Conservation (phyloP, 2,329 filamentous ascomycete genomes). For the Pestalotiopsis sp. region DNA sequence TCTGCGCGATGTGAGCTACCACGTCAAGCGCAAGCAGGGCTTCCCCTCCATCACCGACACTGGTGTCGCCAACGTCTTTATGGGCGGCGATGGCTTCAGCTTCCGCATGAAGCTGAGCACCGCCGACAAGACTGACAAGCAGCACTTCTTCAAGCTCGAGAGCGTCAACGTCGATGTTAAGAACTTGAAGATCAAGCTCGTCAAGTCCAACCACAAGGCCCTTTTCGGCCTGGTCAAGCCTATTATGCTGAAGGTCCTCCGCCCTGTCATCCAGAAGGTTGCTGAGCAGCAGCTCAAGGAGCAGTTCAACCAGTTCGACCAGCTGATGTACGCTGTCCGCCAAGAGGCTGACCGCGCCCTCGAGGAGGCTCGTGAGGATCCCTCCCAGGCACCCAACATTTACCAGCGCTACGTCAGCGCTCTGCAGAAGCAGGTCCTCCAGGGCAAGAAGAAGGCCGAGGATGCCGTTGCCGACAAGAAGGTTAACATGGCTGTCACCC, state of each 20-base stretch:
- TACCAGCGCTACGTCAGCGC: conserved; percentile 83
- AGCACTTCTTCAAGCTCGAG: conserved; percentile 93
- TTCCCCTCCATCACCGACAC: conserved; percentile 87
- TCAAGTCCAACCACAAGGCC: conserved; percentile 93
- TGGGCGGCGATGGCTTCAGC: conserved; percentile 83
- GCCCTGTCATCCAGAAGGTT: conserved; percentile 81
- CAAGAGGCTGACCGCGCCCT: conserved; percentile 75
- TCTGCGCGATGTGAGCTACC: conserved; percentile 85
- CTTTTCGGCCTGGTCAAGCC: conserved; percentile 87
- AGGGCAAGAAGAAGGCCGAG: conserved; percentile 78
- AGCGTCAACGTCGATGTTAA: conserved; percentile 82
- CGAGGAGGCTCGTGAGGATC: conserved; percentile 65
- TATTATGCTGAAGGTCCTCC: conserved; percentile 78
- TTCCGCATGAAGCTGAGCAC: conserved; percentile 90
- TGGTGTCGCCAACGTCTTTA: conserved; percentile 83
- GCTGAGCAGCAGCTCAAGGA: conserved; percentile 88
- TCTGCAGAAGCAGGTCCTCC: conserved; percentile 69
- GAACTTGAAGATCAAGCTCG: conserved; percentile 82
- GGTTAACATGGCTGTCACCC: conserved; percentile 81
- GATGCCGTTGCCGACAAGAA: conserved; percentile 63
- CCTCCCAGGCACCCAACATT: conserved; percentile 75
- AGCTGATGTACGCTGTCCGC: conserved; percentile 74
- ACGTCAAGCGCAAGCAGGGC: conserved; percentile 91
- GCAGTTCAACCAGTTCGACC: conserved; percentile 74
- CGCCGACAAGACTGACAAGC: conserved; percentile 70